These are phyloP conservation scores for Candida mattraensis DNA, from an alignment of 805 yeast genomes.

Conservation along the genomic window DNA sequence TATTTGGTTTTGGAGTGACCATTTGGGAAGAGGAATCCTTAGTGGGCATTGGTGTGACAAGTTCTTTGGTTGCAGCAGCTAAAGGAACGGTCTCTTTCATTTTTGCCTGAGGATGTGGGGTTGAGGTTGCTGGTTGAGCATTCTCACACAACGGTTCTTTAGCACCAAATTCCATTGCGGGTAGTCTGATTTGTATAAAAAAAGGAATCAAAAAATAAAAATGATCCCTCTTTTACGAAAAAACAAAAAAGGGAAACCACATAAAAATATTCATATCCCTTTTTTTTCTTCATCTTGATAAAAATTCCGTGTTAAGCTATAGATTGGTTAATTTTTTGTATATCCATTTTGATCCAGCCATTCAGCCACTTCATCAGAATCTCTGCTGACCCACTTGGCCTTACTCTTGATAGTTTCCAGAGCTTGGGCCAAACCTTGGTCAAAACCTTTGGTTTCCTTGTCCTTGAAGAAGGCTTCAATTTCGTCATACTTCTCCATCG, in stretches of 20 bases:
- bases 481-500: constrained; percentile 40
- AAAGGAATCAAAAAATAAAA: no score
- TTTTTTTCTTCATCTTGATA: no score
- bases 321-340: constrained; percentile 9
- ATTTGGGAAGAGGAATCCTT: constrained; percentile 13
- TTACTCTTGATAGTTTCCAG: constrained; percentile 56
- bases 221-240: no score
- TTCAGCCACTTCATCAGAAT: constrained; percentile 40
- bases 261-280: no score
- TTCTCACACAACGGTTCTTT: no score
- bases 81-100: no score
- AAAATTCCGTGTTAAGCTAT: no score
- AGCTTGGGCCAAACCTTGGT: constrained; percentile 56
- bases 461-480: constrained; percentile 46
- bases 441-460: constrained; percentile 56
- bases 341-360: constrained; percentile 42
- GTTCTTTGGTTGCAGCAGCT: constrained; percentile 5
- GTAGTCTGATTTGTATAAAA: no score
- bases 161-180: no score
- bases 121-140: no score
- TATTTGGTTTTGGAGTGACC: constrained; percentile 22
- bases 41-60: constrained; percentile 13
- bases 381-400: constrained; percentile 56
- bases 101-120: no score
- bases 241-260: no score